These are phyloP conservation scores for Emericellopsis atlantica DNA, from an alignment of 2,329 filamentous ascomycete species.

Conservation along the genomic window DNA sequence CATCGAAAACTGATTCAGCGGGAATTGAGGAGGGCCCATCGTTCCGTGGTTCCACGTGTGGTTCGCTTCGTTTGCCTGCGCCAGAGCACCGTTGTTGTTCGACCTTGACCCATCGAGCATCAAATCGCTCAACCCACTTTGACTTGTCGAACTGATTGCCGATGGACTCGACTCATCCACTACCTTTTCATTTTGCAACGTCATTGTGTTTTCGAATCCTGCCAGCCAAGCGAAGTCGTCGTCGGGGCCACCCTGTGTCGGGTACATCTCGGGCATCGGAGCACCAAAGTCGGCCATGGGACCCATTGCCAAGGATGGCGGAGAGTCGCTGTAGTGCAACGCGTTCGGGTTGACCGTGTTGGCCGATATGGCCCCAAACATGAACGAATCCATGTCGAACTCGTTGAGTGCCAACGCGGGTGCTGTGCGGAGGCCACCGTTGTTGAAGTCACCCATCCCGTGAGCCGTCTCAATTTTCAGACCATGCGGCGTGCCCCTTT, in stretches of 20 bases:
- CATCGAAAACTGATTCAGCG: conserved; percentile 54
- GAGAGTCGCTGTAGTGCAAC: conserved; percentile 74
- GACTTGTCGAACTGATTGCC: conserved; percentile 87
- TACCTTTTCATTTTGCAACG: conserved; percentile 64
- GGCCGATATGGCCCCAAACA: conserved; percentile 10
- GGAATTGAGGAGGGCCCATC: conserved; percentile 55
- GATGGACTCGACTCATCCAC: conserved; percentile 92
- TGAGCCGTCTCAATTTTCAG: conserved; percentile 74
- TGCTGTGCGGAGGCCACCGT: conserved; percentile 65
- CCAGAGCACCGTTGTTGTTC: conserved; percentile 42
- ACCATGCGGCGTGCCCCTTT: conserved; percentile 53
- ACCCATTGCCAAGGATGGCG: conserved; percentile 49
- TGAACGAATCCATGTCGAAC: conserved; percentile 49
- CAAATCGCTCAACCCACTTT: conserved; percentile 80
- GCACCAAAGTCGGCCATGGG: conserved; percentile 43
- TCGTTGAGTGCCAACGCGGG: conserved; percentile 55
- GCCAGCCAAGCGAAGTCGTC: conserved; percentile 74
- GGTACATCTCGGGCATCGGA: conserved; percentile 25
- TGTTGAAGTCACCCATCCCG: conserved; percentile 42
- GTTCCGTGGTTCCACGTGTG: conserved; percentile 60
- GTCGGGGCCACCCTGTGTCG: conserved; percentile 32
- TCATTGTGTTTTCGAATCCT: conserved; percentile 68
- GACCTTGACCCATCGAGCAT: conserved; percentile 76
- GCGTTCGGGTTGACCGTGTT: conserved; percentile 58
- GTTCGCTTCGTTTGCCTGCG: conserved; percentile 34